Evolutionary conservation across 345 rosid species (phyloP), one percentile per base, ranked within the genome.

Genomic region (Sisymbrium altissimum): DNA sequence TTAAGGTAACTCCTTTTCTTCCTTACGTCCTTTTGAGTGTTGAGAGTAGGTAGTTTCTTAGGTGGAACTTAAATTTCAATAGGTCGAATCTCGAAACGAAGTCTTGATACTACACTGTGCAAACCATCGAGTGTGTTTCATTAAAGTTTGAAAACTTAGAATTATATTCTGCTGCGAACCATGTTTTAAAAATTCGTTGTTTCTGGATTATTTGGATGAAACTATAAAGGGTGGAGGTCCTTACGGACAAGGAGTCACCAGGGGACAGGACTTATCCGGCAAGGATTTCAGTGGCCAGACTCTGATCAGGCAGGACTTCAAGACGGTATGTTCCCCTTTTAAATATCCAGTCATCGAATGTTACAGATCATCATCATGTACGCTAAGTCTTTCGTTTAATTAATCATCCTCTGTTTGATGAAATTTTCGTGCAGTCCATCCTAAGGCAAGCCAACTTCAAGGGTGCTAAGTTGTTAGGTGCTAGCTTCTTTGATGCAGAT

Each of bases 401-500:
- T n/a, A n/a, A n/a, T n/a, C n/a, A 59, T 68, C 21, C 15, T 48
- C n/a, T 67, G 0, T 48, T 13, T 48, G 61, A 10, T 66, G 17
- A 38, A 7, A 38, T 19, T 40, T n/a, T 67, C 12, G 14, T 39
- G 27, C 84, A 89, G 98, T 94, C 98, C 53, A 88, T 94, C 66
- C 64, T 91, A 64, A 75, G 98, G 48, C 96, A 91, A 81, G 93
- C 95, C 59, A 94, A 85, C 74, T 91, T 94, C 89, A 89, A 87
- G 75, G 97, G 93, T 7, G 92, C 96, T 6, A 91, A 91, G 77
- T 79, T 94, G 78, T 78, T 89, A 33, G 98, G 98, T 68, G 97
- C 98, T 56, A 94, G 99, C 81, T 89, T 91, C 89, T 89, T 91
- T 45, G 97, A 94, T 82, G 93, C 97, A 66, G 99, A 94, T 82